Conservation (phyloP, 2,329 filamentous ascomycete genomes). For the Triangularia setosa region DNA sequence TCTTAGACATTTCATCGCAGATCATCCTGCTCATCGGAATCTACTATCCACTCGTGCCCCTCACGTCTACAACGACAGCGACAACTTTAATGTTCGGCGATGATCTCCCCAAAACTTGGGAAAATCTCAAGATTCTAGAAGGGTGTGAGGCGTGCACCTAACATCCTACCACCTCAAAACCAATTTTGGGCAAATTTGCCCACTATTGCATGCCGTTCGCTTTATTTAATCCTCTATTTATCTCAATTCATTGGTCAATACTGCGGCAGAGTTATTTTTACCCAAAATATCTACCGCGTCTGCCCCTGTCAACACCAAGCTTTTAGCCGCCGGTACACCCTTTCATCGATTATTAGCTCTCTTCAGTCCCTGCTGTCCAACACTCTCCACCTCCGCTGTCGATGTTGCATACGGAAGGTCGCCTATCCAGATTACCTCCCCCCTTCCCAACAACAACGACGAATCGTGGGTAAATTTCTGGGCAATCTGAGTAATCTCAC, state of each 20-base stretch:
- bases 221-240: conserved; percentile 14
- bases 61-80: background rate
- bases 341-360: conserved; percentile 9
- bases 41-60: background rate
- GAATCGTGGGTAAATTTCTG: background rate
- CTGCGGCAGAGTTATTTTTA: conserved; percentile 18
- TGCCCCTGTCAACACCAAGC: background rate
- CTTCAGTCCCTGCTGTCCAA: background rate
- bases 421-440: conserved; percentile 8
- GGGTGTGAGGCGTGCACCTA: background rate
- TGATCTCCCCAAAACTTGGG: background rate
- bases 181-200: conserved; percentile 18
- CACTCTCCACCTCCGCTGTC: background rate
- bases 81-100: background rate
- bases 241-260: conserved; percentile 1
- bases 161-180: background rate
- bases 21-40: background rate
- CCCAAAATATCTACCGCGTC: conserved; percentile 14
- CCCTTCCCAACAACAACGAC: background rate
- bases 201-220: background rate
- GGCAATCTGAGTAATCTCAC: background rate
- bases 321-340: conserved; percentile 12
- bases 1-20: background rate
- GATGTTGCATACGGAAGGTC: conserved; percentile 13
- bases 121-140: background rate